Evolutionary conservation across 2,329 filamentous ascomycete genomes (phyloP).

Genomic region (Tolypocladium album): DNA sequence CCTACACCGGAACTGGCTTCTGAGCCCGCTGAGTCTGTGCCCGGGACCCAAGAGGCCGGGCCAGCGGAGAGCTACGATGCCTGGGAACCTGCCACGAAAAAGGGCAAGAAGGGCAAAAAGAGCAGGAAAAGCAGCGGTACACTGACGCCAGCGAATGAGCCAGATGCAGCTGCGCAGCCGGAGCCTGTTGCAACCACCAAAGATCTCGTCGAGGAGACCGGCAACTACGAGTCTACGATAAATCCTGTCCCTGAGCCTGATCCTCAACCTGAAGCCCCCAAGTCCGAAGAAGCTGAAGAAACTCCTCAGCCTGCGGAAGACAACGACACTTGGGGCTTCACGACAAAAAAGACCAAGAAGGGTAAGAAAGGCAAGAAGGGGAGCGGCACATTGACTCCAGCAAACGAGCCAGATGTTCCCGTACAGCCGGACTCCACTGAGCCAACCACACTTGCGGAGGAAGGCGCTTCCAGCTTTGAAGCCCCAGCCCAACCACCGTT

Average conservation of each 20-base stretch:
- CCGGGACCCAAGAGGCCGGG: neutral
- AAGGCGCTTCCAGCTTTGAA: neutral
- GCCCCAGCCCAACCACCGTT: neutral
- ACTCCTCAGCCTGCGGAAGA: neutral
- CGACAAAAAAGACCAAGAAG: constrained; percentile 6
- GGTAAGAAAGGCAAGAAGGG: constrained; percentile 1
- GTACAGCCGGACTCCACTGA: neutral
- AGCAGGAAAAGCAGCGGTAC: constrained; percentile 5
- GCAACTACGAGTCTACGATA: neutral
- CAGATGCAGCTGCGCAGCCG: neutral
- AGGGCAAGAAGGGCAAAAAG: constrained; percentile 26
- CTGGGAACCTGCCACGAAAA: constrained; percentile 11
- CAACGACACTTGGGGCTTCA: neutral
- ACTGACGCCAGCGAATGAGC: neutral
- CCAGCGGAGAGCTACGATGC: neutral
- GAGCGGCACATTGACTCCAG: neutral
- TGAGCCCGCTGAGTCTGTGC: neutral
- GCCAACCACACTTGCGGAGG: neutral
- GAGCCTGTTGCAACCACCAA: neutral
- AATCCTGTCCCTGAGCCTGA: neutral
- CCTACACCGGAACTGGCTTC: neutral
- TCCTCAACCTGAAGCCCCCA: neutral
- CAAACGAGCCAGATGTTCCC: neutral
- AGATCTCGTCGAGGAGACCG: too few species aligned
- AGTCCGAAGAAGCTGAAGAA: neutral